Evolutionary conservation across 345 rosid genomes (phyloP), one percentile per base, ranked within the genome.

Genomic region (Mallotus nudiflorus): DNA sequence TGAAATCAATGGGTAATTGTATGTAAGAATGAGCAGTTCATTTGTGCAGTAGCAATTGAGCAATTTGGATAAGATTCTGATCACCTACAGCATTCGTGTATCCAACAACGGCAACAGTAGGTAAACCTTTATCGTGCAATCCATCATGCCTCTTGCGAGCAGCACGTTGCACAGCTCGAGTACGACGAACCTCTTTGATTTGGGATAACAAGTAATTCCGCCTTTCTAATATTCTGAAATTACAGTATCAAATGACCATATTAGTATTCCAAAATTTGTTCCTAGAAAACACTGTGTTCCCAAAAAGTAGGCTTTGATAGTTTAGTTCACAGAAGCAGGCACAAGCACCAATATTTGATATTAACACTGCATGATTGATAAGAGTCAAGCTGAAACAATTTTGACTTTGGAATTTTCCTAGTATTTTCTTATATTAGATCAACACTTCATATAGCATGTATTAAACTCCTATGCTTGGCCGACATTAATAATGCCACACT

Each of bases 31-130:
- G 0, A 39, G 28, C n/a, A 65, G 68, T 54, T 50, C 62, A 33
- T 50, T 48, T 29, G n/a, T 37, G 52, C 55, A 56, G 28, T 16
- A 57, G 60, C 24, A 39, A 40, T 31, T 63, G 39, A 67, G 20
- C 20, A 60, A 74, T 4, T 49, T 35, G 20, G 7, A 50, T 62
- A 25, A 60, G 64, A 77, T 54, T 59, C 62, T 64, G 73, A 74
- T 66, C 67, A 83, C 92, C 75, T 87, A 94, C 97, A 80, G 97
- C 97, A 81, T 94, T 94, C 60, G 99, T 91, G 89, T 94, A 94
- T 16, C 97, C 99, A 27, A 94, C 99, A 68, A 92, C 88, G 65
- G 99, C 99, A 67, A 94, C 83, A 63, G 96, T 92, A 35, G 89
- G 82, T 78, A 91, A 79, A 75, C 75, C 77, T 63, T 71, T 82